Evolutionary conservation across 164 flowering plant species (phyloP), one percentile per base, ranked within the genome.

Genomic region (Hamamelis virginiana): DNA sequence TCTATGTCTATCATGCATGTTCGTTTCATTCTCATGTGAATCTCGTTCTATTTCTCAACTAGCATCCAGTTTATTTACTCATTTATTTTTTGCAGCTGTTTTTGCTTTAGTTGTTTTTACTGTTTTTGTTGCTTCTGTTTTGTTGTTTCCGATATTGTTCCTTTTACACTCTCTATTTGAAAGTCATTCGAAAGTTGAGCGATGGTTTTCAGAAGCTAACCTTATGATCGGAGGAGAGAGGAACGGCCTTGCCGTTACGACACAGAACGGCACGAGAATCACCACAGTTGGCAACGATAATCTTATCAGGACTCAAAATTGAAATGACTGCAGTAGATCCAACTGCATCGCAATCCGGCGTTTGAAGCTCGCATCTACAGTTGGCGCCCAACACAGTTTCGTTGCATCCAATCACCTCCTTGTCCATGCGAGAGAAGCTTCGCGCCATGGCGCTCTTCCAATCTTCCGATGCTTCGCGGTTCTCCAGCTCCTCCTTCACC

Each of bases 281-380:
- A 23, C 97, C 97, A 52, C 97, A 94, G 73, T 91, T 91, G 1
- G 96, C 87, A 38, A 90, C 91, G 47, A 86, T 52, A 69, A 94
- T 89, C 66, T 85, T 84, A 1, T 86, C 87, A 0, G 89, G 88
- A 0, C 91, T 76, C 1, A 94, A 85, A 8, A 94, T 68, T 0
- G 97, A 83, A 8, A 90, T 93, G 12, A 91, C 98, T 9, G 96
- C 98, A 3, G 98, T 91, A 1, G 98, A 91, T 65, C 97, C 98
- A 3, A 93, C 98, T 33, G 97, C 89, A 38, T 91, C 96, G 71
- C 97, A 87, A 51, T 90, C 86, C 6, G 94, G 92, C 13, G 85
- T 72, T 71, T 79, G 94, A 0, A 86, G 83, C 80, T 90, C 92
- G 71, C 98, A 94, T 16, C 92, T 66, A 76, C 98, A 91, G n/a